These are phyloP conservation scores for Pichia terricola DNA, from an alignment of 1,139 yeast species.

Conservation along the genomic window DNA sequence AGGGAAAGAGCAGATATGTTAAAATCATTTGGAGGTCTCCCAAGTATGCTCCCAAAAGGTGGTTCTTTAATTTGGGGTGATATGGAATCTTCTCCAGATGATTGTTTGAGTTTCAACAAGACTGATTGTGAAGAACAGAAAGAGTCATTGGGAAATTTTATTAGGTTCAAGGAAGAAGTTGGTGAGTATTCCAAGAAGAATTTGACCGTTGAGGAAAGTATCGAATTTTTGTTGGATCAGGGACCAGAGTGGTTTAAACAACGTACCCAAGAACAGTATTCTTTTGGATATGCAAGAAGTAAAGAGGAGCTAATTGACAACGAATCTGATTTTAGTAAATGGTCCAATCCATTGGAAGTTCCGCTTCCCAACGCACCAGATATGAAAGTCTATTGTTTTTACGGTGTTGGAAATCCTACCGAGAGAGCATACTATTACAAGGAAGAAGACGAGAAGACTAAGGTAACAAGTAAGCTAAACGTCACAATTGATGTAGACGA, in stretches of 20 bases:
- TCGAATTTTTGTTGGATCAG: conserved; percentile 52
- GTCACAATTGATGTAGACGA: conserved; percentile 58
- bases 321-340: conserved; percentile 61
- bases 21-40: conserved; percentile 84
- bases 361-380: conserved; percentile 90
- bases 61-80: conserved; percentile 87
- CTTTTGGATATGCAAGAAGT: conserved; percentile 65
- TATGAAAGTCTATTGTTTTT: conserved; percentile 79
- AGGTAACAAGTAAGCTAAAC: conserved; percentile 40
- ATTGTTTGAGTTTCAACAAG: conserved; percentile 22
- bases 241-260: conserved; percentile 71
- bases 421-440: conserved; percentile 85
- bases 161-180: conserved; percentile 44
- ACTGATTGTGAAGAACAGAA: conserved; percentile 18
- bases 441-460: conserved; percentile 38
- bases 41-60: conserved; percentile 95
- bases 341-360: conserved; percentile 91
- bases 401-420: conserved; percentile 93
- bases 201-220: conserved; percentile 55
- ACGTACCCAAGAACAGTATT: conserved; percentile 60
- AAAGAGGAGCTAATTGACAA: conserved; percentile 50
- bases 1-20: conserved; percentile 80
- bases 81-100: conserved; percentile 51
- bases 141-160: conserved; percentile 66
- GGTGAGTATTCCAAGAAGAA: conserved; percentile 39